Evolutionary conservation across 1,284 basidiomycete species (phyloP).

Genomic region (Rugosomyces carneus): DNA sequence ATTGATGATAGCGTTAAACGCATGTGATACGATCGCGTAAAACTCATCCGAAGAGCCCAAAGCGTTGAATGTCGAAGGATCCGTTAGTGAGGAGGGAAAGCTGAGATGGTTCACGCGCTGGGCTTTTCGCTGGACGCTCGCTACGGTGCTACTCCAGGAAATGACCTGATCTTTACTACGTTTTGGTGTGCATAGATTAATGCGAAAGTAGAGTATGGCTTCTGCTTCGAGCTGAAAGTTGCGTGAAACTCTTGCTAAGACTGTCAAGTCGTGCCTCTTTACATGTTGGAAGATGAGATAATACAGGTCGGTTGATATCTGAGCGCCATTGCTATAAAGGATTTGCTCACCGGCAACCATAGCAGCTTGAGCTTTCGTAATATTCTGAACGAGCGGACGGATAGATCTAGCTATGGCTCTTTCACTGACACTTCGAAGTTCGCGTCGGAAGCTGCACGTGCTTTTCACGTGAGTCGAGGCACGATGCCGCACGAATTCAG

Average conservation of each 20-base stretch:
- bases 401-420: too few species aligned
- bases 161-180: background rate
- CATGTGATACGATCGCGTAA: background rate
- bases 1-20: constrained; percentile 7
- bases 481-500: too few species aligned
- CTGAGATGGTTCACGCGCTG: constrained; percentile 2
- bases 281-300: background rate
- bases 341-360: too few species aligned
- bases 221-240: constrained; percentile 4
- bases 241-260: background rate
- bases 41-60: background rate
- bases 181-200: background rate
- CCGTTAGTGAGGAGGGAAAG: constrained; percentile 1
- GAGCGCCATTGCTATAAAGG: too few species aligned
- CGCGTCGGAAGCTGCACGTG: too few species aligned
- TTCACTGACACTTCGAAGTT: too few species aligned
- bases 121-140: constrained; percentile 1
- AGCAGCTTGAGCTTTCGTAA: too few species aligned
- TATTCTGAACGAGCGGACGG: too few species aligned
- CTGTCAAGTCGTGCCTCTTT: background rate
- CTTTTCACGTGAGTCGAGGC: too few species aligned
- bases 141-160: constrained; percentile 1
- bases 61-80: background rate
- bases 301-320: background rate
- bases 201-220: background rate